phyloP scores from a whole-genome alignment of 2,329 filamentous ascomycete species.

The Beauveria caledonica region DNA sequence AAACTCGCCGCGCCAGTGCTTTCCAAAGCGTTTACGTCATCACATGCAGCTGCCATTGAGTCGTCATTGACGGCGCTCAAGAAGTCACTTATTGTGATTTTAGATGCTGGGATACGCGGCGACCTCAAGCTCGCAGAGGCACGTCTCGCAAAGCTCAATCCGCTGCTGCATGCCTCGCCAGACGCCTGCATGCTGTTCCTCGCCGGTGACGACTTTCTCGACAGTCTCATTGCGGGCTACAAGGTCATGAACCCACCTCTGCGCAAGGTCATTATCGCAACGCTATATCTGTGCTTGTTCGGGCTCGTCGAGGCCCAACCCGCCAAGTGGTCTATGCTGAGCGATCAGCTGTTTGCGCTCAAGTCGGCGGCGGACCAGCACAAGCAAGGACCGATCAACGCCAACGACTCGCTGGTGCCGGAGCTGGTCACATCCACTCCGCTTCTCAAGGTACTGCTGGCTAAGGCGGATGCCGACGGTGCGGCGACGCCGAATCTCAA shows the following conservation, averaged over 20 bases:
- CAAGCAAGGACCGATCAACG: constrained; percentile 44
- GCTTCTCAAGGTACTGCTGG: constrained; percentile 55
- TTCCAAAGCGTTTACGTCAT: constrained; percentile 39
- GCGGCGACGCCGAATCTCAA: constrained; percentile 47
- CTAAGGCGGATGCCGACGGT: constrained; percentile 41
- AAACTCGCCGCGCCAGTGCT: constrained; percentile 48
- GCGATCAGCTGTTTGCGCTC: constrained; percentile 76
- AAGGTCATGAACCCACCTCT: constrained; percentile 54
- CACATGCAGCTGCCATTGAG: constrained; percentile 41
- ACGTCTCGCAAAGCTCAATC: constrained; percentile 50
- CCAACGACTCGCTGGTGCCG: constrained; percentile 66
- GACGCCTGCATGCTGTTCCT: constrained; percentile 56
- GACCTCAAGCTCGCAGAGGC: constrained; percentile 47
- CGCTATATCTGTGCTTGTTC: constrained; percentile 65
- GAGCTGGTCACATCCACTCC: constrained; percentile 77
- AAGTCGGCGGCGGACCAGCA: constrained; percentile 63
- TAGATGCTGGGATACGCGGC: constrained; percentile 53
- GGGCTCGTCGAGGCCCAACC: constrained; percentile 59
- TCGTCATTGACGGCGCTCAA: constrained; percentile 51
- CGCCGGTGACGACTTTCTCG: constrained; percentile 80
- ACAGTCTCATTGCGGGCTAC: constrained; percentile 62
- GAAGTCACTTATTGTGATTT: constrained; percentile 48
- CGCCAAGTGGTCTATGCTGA: constrained; percentile 64
- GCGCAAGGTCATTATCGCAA: constrained; percentile 60
- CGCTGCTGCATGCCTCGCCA: constrained; percentile 54